Evolutionary conservation across 495 filamentous ascomycete genomes (phyloP).

Genomic region (Lasiosphaeria miniovina): DNA sequence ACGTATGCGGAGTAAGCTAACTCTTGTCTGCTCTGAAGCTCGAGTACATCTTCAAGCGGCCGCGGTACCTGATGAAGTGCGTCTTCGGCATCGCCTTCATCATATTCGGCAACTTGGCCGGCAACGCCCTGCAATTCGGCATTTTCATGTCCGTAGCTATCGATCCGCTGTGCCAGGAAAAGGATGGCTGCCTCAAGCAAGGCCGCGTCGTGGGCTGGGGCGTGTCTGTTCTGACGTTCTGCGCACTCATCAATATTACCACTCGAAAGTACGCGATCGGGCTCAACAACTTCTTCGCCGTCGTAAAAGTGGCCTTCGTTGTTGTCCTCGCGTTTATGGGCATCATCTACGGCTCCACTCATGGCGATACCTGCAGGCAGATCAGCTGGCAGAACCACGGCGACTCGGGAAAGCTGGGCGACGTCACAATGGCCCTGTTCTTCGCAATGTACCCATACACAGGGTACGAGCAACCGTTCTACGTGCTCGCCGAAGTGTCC

Average conservation of each 20-base stretch:
- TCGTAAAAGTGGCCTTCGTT: neutral
- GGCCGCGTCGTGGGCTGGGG: constrained; percentile 8
- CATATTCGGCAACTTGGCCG: constrained; percentile 11
- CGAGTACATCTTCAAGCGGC: constrained; percentile 12
- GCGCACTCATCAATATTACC: constrained; percentile 3
- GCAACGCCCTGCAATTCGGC: constrained; percentile 7
- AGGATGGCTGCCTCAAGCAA: neutral
- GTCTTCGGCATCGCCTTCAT: constrained; percentile 14
- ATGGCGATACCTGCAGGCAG: constrained; percentile 5
- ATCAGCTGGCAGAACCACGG: constrained; percentile 7
- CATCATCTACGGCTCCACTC: constrained; percentile 8
- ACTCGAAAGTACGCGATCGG: constrained; percentile 4
- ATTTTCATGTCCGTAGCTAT: constrained; percentile 6
- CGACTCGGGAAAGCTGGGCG: constrained; percentile 4
- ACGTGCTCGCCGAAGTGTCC: constrained; percentile 13
- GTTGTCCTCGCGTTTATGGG: constrained; percentile 4
- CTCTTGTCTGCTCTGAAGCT: neutral
- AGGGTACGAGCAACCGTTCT: constrained; percentile 18
- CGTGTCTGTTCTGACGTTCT: constrained; percentile 1
- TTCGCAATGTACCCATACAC: constrained; percentile 16
- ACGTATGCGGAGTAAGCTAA: neutral
- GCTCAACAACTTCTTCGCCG: constrained; percentile 8
- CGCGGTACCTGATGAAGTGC: constrained; percentile 6
- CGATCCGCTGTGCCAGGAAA: constrained; percentile 2
- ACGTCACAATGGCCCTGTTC: constrained; percentile 14